These are phyloP conservation scores for Beauveria varroae DNA, from an alignment of 2,329 filamentous ascomycete genomes.

Conservation along the genomic window DNA sequence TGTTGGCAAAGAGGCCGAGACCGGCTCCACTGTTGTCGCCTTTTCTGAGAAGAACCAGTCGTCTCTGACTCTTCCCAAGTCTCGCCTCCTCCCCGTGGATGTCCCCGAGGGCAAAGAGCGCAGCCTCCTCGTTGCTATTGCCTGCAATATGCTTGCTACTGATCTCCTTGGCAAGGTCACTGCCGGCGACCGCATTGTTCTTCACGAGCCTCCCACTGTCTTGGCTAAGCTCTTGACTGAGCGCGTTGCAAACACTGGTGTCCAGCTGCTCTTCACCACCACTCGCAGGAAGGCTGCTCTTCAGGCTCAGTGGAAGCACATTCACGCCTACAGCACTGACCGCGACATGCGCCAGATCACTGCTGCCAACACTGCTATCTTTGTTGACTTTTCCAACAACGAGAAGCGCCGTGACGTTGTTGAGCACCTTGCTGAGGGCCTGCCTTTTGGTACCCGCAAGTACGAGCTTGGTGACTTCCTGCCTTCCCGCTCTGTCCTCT, in stretches of 20 bases:
- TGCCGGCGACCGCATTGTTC: conserved; percentile 8
- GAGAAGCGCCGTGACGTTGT: conserved; percentile 9
- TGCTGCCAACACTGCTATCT: conserved; percentile 7
- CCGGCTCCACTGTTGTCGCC: neutral
- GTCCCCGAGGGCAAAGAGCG: conserved; percentile 7
- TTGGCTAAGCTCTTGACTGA: conserved; percentile 7
- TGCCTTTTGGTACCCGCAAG: conserved; percentile 11
- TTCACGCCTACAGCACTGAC: conserved; percentile 9
- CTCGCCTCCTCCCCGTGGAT: conserved; percentile 7
- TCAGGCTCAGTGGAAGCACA: conserved; percentile 8
- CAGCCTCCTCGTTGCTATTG: conserved; percentile 8
- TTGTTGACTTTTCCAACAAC: conserved; percentile 9
- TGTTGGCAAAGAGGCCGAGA: conserved; percentile 7
- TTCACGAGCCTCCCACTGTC: conserved; percentile 9
- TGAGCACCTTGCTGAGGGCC: conserved; percentile 6
- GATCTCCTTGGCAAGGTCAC: conserved; percentile 3
- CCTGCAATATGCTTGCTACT: conserved; percentile 8
- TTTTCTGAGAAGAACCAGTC: conserved; percentile 11
- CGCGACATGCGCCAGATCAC: conserved; percentile 10
- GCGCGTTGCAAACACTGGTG: conserved; percentile 3
- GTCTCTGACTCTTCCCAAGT: conserved; percentile 2
- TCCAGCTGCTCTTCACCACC: conserved; percentile 10
- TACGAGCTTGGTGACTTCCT: conserved; percentile 9
- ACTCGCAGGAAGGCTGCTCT: conserved; percentile 6
- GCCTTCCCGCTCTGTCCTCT: conserved; percentile 9